Percentiles rank a stretch among this genome's conserved stretches.
These are phyloP conservation scores for Sphagnum tenellum DNA, from an alignment of 225 moss, liverwort and hornwort genomes.

Conservation along the genomic window DNA sequence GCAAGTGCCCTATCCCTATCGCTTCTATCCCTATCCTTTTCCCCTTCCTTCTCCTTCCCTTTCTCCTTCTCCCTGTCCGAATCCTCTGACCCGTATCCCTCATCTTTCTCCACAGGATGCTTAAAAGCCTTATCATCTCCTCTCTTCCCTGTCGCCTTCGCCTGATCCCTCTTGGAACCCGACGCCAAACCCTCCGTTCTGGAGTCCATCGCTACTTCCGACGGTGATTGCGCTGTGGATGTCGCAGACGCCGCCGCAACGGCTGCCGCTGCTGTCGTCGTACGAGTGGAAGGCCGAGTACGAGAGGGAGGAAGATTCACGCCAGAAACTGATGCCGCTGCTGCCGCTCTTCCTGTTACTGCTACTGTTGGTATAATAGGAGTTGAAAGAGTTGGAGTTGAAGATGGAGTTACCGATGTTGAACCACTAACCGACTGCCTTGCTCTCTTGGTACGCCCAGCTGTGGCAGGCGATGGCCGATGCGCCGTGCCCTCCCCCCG, in stretches of 20 bases:
- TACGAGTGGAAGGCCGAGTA: slow-evolving; percentile 89
- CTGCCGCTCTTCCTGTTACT: slow-evolving; percentile 36
- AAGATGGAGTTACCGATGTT: slow-evolving; percentile 38
- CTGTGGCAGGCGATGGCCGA: slow-evolving; percentile 98
- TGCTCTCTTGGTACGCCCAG: slow-evolving; percentile 53
- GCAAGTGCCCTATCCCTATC: slow-evolving; percentile 40
- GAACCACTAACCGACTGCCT: slow-evolving; percentile 50
- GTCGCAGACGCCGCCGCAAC: slow-evolving; percentile 17
- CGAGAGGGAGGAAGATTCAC: slow-evolving; percentile 46
- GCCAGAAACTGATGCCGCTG: not conserved
- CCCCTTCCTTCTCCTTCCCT: slow-evolving; percentile 32
- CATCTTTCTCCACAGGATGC: slow-evolving; percentile 16
- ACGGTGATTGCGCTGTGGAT: slow-evolving; percentile 13
- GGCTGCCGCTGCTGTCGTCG: slow-evolving; percentile 41
- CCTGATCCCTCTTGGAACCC: slow-evolving; percentile 56
- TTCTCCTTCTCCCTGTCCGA: slow-evolving; percentile 43
- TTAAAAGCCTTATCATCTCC: slow-evolving; percentile 45
- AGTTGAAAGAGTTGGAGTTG: slow-evolving; percentile 70
- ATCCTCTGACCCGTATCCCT: slow-evolving; percentile 24
- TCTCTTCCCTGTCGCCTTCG: slow-evolving; percentile 39
- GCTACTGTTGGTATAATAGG: slow-evolving; percentile 72
- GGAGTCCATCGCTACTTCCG: slow-evolving; percentile 51
- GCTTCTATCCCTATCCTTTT: slow-evolving; percentile 45
- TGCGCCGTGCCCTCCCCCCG: slow-evolving; percentile 99
- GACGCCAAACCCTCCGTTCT: slow-evolving; percentile 56